Conservation (phyloP, 139 green algal species). For the Chlamydomonas sphaeroides region DNA sequence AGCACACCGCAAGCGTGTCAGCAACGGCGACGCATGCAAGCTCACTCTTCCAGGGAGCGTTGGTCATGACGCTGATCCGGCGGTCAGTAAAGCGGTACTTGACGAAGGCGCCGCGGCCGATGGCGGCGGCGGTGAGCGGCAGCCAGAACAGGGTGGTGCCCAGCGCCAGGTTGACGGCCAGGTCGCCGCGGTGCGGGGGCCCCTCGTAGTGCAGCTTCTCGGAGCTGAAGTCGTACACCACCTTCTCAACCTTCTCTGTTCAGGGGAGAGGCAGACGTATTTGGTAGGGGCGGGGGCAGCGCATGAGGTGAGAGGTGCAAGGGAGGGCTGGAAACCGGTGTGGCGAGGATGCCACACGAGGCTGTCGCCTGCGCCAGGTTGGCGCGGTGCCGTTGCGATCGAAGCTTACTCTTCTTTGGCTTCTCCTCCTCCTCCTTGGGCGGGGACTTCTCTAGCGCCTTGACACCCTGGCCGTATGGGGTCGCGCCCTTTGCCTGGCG, state of each 20-base stretch:
- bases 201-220: conserved; percentile 32
- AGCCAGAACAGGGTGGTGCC: conserved; percentile 86
- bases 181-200: conserved; percentile 75
- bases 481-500: conserved; percentile 75
- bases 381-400: no score
- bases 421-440: neutral
- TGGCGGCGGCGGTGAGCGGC: conserved; percentile 81
- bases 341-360: no score
- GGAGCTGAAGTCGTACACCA: conserved; percentile 31
- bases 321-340: no score
- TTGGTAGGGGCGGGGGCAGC: no score
- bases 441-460: conserved; percentile 27
- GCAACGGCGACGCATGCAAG: no score
- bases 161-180: conserved; percentile 85
- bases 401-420: conserved; percentile 26
- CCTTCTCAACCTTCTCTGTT: conserved; percentile 24
- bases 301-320: no score
- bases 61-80: conserved; percentile 80
- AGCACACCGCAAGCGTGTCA: no score
- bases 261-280: neutral
- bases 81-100: conserved; percentile 91
- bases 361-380: no score
- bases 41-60: conserved; percentile 88
- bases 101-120: conserved; percentile 83
- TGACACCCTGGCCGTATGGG: conserved; percentile 58